Evolutionary conservation across 1,139 yeast species (phyloP), one percentile per base, ranked within the genome.

Genomic region (Pichia sp.): DNA sequence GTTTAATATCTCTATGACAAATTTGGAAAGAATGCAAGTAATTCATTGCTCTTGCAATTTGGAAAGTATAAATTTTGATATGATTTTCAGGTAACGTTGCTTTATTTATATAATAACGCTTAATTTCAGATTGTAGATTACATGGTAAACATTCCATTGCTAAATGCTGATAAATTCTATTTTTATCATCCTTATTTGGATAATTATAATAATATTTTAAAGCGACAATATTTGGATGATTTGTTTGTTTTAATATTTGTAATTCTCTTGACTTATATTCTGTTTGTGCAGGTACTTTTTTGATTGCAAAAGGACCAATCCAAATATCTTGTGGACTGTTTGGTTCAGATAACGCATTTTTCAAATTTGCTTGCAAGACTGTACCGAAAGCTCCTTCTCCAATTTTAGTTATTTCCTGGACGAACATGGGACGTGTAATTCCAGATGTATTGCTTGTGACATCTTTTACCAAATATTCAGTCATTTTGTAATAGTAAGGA

Each of bases 331-430:
- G 51, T 2, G 46, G 46, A 22, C 52, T 51, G 23, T 52, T 57
- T 29, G 47, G 43, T 31, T 49, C 50, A 28, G 63, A 53, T 10
- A 54, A 45, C 12, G 63, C 58, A 50, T 58, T 54, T 50, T 65
- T 67, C 49, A 78, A 67, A 50, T 77, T 76, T 1, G 94, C 90
- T 59, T 83, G 89, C 11, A 82, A 82, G 23, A 84, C 94, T 2
- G 87, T 82, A 38, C 94, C 94, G 60, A 84, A 84, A 3, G 94
- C 92, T 33, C 94, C 94, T 62, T 83, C 87, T 6, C 94, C 94
- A 40, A 84, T 82, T 55, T 78, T 77, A 52, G 80, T 80, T 60
- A 80, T 78, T 57, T 84, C 92, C 52, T 74, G 77, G 27, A 84
- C 76, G 35, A 78, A 66, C 92, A 84, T 84, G 48, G 79, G 75